These are phyloP conservation scores for Fusarium sp. DNA, from an alignment of 2,329 filamentous ascomycete genomes.

Conservation along the genomic window DNA sequence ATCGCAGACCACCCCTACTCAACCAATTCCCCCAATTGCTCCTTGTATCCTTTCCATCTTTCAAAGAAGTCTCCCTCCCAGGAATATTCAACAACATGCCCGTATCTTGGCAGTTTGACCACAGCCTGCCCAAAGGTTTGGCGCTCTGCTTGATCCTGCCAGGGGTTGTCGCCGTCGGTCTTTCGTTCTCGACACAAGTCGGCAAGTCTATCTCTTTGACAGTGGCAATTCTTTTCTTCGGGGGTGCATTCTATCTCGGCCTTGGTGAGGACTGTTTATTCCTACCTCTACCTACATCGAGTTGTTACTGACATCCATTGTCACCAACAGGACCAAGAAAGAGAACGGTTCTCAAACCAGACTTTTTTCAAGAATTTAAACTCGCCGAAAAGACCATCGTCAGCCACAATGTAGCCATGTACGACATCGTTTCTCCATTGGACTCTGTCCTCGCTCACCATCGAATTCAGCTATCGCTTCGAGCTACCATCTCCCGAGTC, in stretches of 20 bases:
- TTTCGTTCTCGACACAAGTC: background rate
- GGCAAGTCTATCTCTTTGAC: background rate
- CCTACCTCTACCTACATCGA: background rate
- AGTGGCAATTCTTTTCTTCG: background rate
- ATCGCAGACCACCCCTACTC: background rate
- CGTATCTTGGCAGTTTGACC: background rate
- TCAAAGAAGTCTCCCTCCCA: accelerated
- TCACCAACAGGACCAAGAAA: background rate
- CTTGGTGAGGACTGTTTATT: background rate
- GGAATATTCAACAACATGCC: background rate
- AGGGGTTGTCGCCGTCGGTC: background rate
- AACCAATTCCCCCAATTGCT: too few relatives aligned
- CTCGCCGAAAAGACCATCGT: background rate
- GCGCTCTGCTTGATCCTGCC: too few relatives aligned
- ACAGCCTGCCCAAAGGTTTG: background rate
- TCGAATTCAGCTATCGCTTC: background rate
- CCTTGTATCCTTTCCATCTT: background rate
- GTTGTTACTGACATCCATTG: background rate
- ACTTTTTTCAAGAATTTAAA: background rate
- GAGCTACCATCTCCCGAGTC: background rate
- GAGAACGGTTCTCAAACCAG: background rate
- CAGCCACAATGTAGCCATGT: background rate
- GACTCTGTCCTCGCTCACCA: background rate
- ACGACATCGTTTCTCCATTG: too few relatives aligned
- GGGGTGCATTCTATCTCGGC: background rate